Base-by-base conservation (phyloP, 2,329 filamentous ascomycete genomes). In the Cadophora luteo-olivacea region DNA sequence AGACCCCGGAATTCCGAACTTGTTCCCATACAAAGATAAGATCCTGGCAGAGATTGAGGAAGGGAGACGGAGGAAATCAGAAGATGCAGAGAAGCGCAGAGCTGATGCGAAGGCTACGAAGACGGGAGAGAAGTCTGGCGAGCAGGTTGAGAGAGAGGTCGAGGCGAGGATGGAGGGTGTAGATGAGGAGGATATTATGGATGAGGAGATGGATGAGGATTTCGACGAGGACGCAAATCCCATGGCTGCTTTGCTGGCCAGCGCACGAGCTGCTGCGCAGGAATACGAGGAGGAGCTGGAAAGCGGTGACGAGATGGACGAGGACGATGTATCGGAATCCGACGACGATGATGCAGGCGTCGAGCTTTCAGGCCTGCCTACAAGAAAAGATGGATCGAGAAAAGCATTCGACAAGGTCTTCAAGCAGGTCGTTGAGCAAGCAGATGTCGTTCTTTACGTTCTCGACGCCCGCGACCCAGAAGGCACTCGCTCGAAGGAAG, bases 21-120 rank as follows among this genome's bases (percentile, higher is more conserved):
- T 97, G 45, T 99, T 97, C 83, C 96, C 96, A 0, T 97, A 96
- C 86, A 99, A 99, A 84, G 94, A 97, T 80, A 94, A 92, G 84
- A 87, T 99, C 33, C 87, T 99, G 41, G 89, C 94, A 68, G 94
- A 99, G 81, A 97, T 99, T 75, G 96, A 99, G 82, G 93, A 97
- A 82, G 91, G 89, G 76, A 91, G 91, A 78, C 84, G 91, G 73
- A 84, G 87, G 79, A 97, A 95, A 84, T 89, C 89, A 72, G 94
- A 97, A 77, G 93, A 97, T 77, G 86, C 87, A 68, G 84, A 87
- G 79, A 87, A 87, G 78, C 86, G 88, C 75, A 88, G 88, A 71
- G 92, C 97, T 77, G 83, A 93, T 76, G 90, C 89, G 67, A 92
- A 88, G 83, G 89, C 89, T 19, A 86, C 85, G 55, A 87, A 83